These are phyloP conservation scores for Suhomyces terraborum DNA, from an alignment of 1,139 yeast species.

Conservation along the genomic window DNA sequence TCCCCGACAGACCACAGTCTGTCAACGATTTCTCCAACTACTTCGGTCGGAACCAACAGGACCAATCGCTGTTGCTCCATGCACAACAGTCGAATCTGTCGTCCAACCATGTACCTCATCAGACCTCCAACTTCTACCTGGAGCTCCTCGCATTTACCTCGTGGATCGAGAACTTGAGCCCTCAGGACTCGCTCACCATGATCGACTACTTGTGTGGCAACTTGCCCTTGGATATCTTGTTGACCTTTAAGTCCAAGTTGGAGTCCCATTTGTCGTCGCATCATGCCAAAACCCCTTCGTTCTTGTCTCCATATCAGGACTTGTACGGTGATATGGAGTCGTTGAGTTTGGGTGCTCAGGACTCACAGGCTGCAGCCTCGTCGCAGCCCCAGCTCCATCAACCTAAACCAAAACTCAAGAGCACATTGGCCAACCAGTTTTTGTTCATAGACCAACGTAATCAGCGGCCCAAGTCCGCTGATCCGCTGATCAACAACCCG, in stretches of 20 bases:
- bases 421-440: conserved; percentile 22
- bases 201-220: conserved; percentile 58
- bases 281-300: conserved; percentile 16
- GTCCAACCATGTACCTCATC: conserved; percentile 14
- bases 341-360: conserved; percentile 24
- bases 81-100: background rate
- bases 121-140: conserved; percentile 33
- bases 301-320: conserved; percentile 21
- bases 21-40: conserved; percentile 44
- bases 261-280: conserved; percentile 36
- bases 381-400: conserved; percentile 31
- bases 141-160: conserved; percentile 54
- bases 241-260: conserved; percentile 45
- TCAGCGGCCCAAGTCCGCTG: conserved; percentile 46
- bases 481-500: conserved; percentile 28
- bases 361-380: conserved; percentile 7
- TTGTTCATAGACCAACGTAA: conserved; percentile 34
- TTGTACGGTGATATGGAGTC: conserved; percentile 34
- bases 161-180: conserved; percentile 61
- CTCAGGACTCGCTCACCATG: conserved; percentile 58
- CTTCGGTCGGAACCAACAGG: conserved; percentile 26
- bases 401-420: conserved; percentile 35
- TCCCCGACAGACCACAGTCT: conserved; percentile 47
- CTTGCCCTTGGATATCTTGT: conserved; percentile 51
- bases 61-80: conserved; percentile 16